Base-by-base conservation (phyloP, 2,329 filamentous ascomycete species). In the Penicillium sp. region DNA sequence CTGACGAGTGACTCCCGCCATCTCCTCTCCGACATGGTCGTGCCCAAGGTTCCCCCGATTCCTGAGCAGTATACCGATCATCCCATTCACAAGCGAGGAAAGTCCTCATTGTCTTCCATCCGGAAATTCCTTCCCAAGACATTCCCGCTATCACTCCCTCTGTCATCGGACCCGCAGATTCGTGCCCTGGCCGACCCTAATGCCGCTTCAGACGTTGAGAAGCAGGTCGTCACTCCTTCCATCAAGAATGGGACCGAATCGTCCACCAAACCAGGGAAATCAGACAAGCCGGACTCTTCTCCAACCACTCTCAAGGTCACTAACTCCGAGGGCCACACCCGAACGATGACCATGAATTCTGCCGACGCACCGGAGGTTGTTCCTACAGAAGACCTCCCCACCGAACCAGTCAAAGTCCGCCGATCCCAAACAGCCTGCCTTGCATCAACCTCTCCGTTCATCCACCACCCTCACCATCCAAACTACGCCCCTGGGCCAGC, bases 141-240 rank as follows among this genome's bases (percentile, higher is more conserved):
- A 2, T 62, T 67, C 15, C 55, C 60, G 1, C 18, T 61, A 1
- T 68, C 63, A 1, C 44, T 64, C 5, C 64, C 67, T 35, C 47
- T 71, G 20, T 70, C 67, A 27, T 59, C 61, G 2, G 69, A 71
- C 44, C 69, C 69, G 32, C 65, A 71, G 33, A 71, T 71, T 29
- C 62, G 61, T 0, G 68, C 67, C 13, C 62, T 71, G 3, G 58
- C 62, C 5, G 62, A 67, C 25, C 59, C 63, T 10, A 62, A 56
- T 27, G 35, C 54, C 8, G 56, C 55, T 15, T 57, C 56, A 3
- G 65, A 66, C 44, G 42, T 66, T 24, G 65, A 65, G 42, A 64
- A 66, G 49, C 63, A 66, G 33, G 54, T 58, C 5, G 52, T 54
- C 23, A 55, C 53, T 4, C 48, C 46, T 5, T 47, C 48, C 12